Evolutionary conservation across 2,329 filamentous ascomycete genomes (phyloP).

Genomic region (Massarina eburnea): DNA sequence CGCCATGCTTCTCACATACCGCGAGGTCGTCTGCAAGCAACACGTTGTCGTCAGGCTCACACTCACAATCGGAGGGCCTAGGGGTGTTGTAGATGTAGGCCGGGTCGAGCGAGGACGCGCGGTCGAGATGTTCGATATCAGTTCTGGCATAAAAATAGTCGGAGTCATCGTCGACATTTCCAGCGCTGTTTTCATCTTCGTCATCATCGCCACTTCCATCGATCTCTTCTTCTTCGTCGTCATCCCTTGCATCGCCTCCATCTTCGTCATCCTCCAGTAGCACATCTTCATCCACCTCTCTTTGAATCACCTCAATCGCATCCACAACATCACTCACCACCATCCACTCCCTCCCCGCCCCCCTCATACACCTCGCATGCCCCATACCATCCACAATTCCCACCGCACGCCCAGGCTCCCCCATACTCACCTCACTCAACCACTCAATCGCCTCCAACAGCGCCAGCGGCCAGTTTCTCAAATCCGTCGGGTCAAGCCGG

Average conservation of each 20-base stretch:
- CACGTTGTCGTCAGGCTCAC: no score
- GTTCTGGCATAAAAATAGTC: no score
- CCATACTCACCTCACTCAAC: not conserved
- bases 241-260: no score
- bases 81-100: no score
- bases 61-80: no score
- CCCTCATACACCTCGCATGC: not conserved
- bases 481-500: not conserved
- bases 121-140: no score
- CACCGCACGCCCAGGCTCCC: not conserved
- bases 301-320: not conserved
- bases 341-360: not conserved
- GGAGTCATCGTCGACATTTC: not conserved
- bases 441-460: not conserved
- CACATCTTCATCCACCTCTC: no score
- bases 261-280: no score
- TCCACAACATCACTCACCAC: not conserved
- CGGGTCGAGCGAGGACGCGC: no score
- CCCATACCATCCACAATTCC: not conserved
- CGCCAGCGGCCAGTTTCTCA: not conserved
- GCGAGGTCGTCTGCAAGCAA: no score
- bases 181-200: not conserved
- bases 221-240: no score
- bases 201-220: not conserved
- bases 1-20: no score